Base-by-base conservation (phyloP, 108 stramenopile species). In the Fragilaria radians region DNA sequence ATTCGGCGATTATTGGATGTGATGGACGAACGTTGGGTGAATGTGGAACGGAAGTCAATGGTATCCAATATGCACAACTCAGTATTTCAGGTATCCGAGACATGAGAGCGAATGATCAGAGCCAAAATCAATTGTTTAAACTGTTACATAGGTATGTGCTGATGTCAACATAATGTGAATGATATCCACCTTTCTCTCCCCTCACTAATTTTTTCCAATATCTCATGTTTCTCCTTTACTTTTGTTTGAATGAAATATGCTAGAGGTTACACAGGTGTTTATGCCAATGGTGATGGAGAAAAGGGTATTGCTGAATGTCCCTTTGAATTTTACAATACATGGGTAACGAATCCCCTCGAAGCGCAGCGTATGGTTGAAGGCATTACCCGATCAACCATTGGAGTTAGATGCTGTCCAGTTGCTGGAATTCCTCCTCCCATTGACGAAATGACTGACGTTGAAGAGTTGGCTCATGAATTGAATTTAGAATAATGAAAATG, bases 11-110 rank as follows among this genome's bases (percentile, higher is more conserved):
- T 48, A 67, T 90, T 22, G 83, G 85, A 1, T 57, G 55, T 32
- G 88, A 90, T 52, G 88, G 88, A 42, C 72, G 85, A 0, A 90
- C 88, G 9, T 64, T 90, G 0, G 88, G 88, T n/a, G 88, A 90
- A 55, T 85, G 84, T 54, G 78, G 77, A 19, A 84, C 82, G 0
- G 88, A 90, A 59, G 76, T 73, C 54, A 90, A 86, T 59, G 88
- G 88, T 33, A 80, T 85, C 23, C 83, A 85, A 52, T 80, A 76
- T 45, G 87, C 81, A 17, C 88, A 90, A 34, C 73, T 90, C 9
- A 70, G 68, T 1, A 75, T 86, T 33, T 84, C 82, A 18, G 78
- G 70, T 24, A 85, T 90, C 28, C 78, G 85, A 0, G 88, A 86
- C 58, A 72, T 74, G n/a, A 59, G 88, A 1, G 71, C 68, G 1